These are phyloP conservation scores for Tuber magnatum DNA, from an alignment of 495 filamentous ascomycete species.

Conservation along the genomic window DNA sequence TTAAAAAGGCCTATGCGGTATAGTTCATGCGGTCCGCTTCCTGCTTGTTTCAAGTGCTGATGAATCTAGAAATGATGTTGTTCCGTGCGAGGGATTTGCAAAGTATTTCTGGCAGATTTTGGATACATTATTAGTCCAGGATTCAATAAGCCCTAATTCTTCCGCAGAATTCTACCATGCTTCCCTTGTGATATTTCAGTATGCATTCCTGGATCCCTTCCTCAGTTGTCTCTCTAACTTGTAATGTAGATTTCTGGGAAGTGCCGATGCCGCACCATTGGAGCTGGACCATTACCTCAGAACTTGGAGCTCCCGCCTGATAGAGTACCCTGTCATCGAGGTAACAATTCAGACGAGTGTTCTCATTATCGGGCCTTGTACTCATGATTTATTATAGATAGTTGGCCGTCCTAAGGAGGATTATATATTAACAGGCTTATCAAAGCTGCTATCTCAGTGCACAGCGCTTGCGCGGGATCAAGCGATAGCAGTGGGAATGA, in stretches of 20 bases:
- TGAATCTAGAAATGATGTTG: constrained; percentile 17
- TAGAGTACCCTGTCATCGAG: constrained; percentile 31
- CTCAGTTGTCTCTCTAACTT: constrained; percentile 14
- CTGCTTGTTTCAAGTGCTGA: constrained; percentile 11
- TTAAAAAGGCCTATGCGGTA: constrained; percentile 35
- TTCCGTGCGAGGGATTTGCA: constrained; percentile 41
- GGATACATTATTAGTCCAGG: constrained; percentile 47
- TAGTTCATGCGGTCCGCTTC: constrained; percentile 7
- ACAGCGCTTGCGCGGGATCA: constrained; percentile 25
- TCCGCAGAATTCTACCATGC: constrained; percentile 52
- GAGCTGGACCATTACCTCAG: constrained; percentile 33
- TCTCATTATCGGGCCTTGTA: background rate
- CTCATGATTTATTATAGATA: constrained; percentile 21
- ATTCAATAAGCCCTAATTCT: constrained; percentile 44
- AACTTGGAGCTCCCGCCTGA: constrained; percentile 30
- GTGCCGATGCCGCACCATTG: constrained; percentile 21
- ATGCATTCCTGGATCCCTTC: constrained; percentile 3
- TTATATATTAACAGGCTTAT: constrained; percentile 36
- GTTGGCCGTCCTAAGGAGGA: constrained; percentile 40
- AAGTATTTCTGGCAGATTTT: constrained; percentile 52
- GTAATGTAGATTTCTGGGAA: constrained; percentile 29
- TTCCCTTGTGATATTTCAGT: constrained; percentile 33
- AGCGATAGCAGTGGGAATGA: constrained; percentile 22
- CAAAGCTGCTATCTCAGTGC: constrained; percentile 29
- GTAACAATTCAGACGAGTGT: constrained; percentile 10